Percentiles rank a stretch among this genome's conserved stretches.
phyloP scores from a whole-genome alignment of 257 asterid genomes.

The Voacanga thouarsii region DNA sequence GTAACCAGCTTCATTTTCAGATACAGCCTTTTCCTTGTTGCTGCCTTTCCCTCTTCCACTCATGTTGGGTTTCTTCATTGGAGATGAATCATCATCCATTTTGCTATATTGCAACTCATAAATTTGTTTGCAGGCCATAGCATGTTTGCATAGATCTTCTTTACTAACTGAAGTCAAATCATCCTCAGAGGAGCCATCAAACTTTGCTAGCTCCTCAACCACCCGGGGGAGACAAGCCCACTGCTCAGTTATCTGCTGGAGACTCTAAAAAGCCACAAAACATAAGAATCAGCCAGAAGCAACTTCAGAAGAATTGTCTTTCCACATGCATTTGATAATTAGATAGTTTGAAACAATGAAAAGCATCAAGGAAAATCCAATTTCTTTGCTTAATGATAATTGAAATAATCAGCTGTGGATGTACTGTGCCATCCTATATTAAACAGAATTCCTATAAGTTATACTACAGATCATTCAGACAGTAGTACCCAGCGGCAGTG shows the following conservation, averaged over 20 bases:
- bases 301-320: not conserved
- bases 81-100: slow-evolving; percentile 31
- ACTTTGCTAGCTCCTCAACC: slow-evolving; percentile 70
- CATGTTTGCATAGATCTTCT: slow-evolving; percentile 63
- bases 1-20: slow-evolving; percentile 27
- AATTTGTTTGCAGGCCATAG: slow-evolving; percentile 57
- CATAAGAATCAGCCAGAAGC: not conserved
- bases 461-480: not conserved
- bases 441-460: not conserved
- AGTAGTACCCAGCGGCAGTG: not conserved
- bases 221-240: slow-evolving; percentile 84
- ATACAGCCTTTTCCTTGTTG: slow-evolving; percentile 18
- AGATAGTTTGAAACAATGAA: not conserved
- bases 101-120: slow-evolving; percentile 69
- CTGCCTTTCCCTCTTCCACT: slow-evolving; percentile 24
- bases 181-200: slow-evolving; percentile 20
- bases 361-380: not conserved
- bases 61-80: slow-evolving; percentile 26
- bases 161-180: slow-evolving; percentile 30
- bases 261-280: slow-evolving; percentile 35
- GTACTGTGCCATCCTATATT: not conserved
- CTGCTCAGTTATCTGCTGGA: slow-evolving; percentile 52
- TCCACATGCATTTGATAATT: not conserved
- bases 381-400: not conserved
- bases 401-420: not conserved